Base-by-base conservation (phyloP, 1,284 basidiomycete genomes). In the Volvariella surrecta region DNA sequence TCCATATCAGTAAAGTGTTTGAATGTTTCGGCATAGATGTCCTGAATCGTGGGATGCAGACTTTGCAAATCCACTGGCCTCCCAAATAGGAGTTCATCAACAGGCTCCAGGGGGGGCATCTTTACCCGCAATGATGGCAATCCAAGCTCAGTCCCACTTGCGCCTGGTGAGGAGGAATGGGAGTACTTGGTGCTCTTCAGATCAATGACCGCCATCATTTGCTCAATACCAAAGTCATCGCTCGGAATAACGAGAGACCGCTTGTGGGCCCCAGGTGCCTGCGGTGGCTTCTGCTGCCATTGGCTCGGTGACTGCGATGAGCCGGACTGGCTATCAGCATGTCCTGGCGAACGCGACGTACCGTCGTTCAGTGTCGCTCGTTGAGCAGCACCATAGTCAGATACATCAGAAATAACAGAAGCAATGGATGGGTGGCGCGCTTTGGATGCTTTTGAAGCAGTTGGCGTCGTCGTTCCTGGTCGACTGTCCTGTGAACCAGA, bases 141-240 rank as follows among this genome's bases (percentile, higher is more conserved):
- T n/a, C 34, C 34, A 15, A 35, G 7, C n/a, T 11, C 24, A 35
- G 6, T 19, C 18, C 13, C 34, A 16, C 30, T 9, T 15, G 9
- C 30, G 30, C 30, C 30, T 9, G 30, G 30, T 31, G 30, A 31
- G 9, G 30, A 9, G 35, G 54, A 54, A 49, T 58, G 64, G 28
- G 54, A 54, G 22, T 67, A 59, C 11, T 22, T 17, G 34, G 67
- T 58, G 24, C 79, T 81, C 24, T 75, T 72, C 30, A 76, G 73
- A 54, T 89, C 78, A 46, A 94, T 89, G 39, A 93, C 70, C 8
- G 86, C 80, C 69, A 92, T 73, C 82, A 94, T 89, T 44, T 80
- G 71, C 10, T 76, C 67, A 32, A 92, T 65, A 1, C 90, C 91
- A 61, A 92, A 93, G 58, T 93, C 88, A 54, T 90, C 82, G 49